Evolutionary conservation across 139 green algal genomes (phyloP).

Genomic region (Picochlorum sp.): DNA sequence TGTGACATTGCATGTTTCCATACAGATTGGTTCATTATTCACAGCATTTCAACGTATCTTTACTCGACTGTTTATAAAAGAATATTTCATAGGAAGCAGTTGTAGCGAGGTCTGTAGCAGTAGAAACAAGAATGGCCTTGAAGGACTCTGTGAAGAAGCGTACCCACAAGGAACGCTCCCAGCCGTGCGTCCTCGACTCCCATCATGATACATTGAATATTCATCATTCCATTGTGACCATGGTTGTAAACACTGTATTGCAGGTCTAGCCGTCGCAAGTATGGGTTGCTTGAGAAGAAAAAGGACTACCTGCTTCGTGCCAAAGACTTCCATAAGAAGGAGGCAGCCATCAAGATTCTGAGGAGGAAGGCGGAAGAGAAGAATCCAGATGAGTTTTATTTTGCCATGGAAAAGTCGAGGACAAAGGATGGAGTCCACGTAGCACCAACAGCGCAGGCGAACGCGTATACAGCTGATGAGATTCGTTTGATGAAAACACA

Average conservation of each 20-base stretch:
- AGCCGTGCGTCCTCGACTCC: conserved; percentile 63
- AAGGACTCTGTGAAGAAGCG: conserved; percentile 84
- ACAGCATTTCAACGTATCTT: no score
- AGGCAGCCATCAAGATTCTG: conserved; percentile 76
- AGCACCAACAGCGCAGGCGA: conserved; percentile 43
- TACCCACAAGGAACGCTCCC: conserved; percentile 92
- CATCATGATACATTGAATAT: not conserved
- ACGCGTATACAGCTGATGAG: conserved; percentile 89
- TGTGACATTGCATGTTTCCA: no score
- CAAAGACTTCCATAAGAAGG: conserved; percentile 88
- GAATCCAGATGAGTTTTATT: conserved; percentile 99
- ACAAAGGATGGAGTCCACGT: conserved; percentile 80
- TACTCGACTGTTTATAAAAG: not conserved
- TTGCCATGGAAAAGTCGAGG: conserved; percentile 82
- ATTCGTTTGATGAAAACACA: conserved; percentile 90
- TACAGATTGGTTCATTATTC: no score
- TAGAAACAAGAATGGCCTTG: conserved; percentile 49
- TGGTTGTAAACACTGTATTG: not conserved
- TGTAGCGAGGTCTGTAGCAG: not conserved
- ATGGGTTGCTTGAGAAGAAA: conserved; percentile 92
- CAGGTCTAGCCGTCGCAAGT: conserved; percentile 43
- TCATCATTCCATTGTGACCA: no score
- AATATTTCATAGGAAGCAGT: not conserved
- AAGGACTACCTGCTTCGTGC: conserved; percentile 93
- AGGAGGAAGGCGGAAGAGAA: conserved; percentile 83